These are phyloP conservation scores for Atkinsonella texensis DNA, from an alignment of 2,329 filamentous ascomycete genomes.

Conservation along the genomic window DNA sequence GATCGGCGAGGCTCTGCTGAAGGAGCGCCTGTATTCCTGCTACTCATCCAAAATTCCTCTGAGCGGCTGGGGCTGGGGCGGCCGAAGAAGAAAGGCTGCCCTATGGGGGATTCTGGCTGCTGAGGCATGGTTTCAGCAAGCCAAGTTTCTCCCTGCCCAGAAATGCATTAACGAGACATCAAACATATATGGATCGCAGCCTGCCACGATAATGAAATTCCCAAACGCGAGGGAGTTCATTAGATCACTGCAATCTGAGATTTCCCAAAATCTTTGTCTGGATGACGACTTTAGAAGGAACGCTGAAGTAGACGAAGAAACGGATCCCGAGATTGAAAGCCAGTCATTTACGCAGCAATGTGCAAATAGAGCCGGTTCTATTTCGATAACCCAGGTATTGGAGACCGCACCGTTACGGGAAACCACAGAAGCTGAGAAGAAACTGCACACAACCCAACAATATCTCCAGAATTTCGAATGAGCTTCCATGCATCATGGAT, in stretches of 20 bases:
- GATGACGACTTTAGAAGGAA: conserved; percentile 16
- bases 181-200: conserved; percentile 38
- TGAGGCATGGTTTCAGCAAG: conserved; percentile 69
- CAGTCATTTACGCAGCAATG: conserved; percentile 40
- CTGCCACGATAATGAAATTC: conserved; percentile 38
- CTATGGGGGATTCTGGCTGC: conserved; percentile 79
- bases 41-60: conserved; percentile 63
- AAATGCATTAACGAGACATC: conserved; percentile 61
- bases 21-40: conserved; percentile 75
- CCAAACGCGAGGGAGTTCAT: conserved; percentile 39
- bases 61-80: conserved; percentile 55
- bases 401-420: conserved; percentile 35
- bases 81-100: conserved; percentile 70
- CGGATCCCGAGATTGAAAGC: conserved; percentile 27
- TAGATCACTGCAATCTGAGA: conserved; percentile 34
- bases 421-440: conserved; percentile 10
- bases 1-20: conserved; percentile 70
- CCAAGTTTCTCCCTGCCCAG: conserved; percentile 67
- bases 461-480: not conserved
- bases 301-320: conserved; percentile 21
- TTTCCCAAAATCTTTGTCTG: conserved; percentile 34
- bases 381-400: conserved; percentile 22
- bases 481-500: not conserved
- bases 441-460: not conserved
- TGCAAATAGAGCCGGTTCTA: not conserved